Conservation (phyloP, 2,329 filamentous ascomycete genomes). For the Diaporthe caulivora region DNA sequence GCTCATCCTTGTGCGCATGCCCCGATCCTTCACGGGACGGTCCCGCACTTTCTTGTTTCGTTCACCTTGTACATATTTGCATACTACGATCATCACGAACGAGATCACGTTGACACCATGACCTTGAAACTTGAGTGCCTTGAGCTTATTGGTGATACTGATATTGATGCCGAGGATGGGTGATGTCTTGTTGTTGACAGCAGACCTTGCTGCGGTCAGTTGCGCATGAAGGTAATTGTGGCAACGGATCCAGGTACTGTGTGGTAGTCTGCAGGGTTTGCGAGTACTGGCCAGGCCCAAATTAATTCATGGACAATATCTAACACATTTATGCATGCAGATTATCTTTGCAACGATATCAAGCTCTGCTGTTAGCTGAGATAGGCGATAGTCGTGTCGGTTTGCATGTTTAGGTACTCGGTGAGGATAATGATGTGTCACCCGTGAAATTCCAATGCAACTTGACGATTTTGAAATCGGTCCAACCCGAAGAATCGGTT, state of each 20-base stretch:
- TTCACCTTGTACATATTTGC: slow-evolving; percentile 23
- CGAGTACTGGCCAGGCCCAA: background rate
- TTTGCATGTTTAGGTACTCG: no score
- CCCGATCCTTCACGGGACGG: background rate
- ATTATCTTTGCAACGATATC: background rate
- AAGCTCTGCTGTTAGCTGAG: no score
- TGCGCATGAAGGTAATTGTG: background rate
- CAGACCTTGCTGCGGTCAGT: background rate
- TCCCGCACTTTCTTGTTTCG: background rate
- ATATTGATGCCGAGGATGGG: background rate
- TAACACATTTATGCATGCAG: background rate
- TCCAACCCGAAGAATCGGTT: background rate
- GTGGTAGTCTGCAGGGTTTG: background rate
- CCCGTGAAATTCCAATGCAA: background rate
- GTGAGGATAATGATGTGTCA: background rate
- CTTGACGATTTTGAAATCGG: background rate
- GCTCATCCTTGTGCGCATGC: slow-evolving; percentile 1
- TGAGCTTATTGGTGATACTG: background rate
- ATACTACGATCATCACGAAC: slow-evolving; percentile 28
- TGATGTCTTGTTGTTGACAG: background rate
- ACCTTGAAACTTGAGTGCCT: background rate
- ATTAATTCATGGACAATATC: background rate
- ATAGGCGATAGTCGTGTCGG: no score
- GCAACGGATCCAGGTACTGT: background rate
- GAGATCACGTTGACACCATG: slow-evolving; percentile 26